These are phyloP conservation scores for Yarrowia yakushimensis DNA, from an alignment of 805 yeast genomes.

Conservation along the genomic window DNA sequence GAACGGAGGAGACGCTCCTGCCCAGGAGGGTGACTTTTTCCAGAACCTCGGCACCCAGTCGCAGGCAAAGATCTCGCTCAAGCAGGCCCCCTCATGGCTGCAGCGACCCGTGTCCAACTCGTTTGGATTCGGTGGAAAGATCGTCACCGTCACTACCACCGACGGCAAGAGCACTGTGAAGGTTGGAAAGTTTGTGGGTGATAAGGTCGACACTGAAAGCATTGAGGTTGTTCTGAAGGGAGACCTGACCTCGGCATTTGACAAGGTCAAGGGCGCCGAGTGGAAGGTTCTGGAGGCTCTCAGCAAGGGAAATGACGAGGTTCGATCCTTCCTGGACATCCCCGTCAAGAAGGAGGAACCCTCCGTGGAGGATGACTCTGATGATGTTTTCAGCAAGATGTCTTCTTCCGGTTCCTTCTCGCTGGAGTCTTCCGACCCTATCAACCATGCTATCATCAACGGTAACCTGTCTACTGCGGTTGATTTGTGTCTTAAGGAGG, in stretches of 20 bases:
- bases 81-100: slow-evolving; percentile 90
- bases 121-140: slow-evolving; percentile 93
- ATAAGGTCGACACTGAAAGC: slow-evolving; percentile 41
- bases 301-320: slow-evolving; percentile 15
- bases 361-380: slow-evolving; percentile 32
- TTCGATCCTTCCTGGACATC: slow-evolving; percentile 1
- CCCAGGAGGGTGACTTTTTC: slow-evolving; percentile 64
- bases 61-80: slow-evolving; percentile 51
- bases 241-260: slow-evolving; percentile 42
- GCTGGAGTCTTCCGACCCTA: slow-evolving; percentile 33
- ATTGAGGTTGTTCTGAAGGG: slow-evolving; percentile 53
- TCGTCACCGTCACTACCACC: slow-evolving; percentile 53
- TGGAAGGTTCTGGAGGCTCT: slow-evolving; percentile 25
- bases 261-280: slow-evolving; percentile 14
- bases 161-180: slow-evolving; percentile 43
- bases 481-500: slow-evolving; percentile 58
- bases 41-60: slow-evolving; percentile 57
- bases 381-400: slow-evolving; percentile 34
- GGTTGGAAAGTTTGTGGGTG: slow-evolving; percentile 45
- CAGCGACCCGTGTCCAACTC: slow-evolving; percentile 66
- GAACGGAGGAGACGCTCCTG: slow-evolving; percentile 43
- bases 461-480: slow-evolving; percentile 69
- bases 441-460: slow-evolving; percentile 51
- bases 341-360: slow-evolving; percentile 27
- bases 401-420: slow-evolving; percentile 37